phyloP scores from a whole-genome alignment of 139 green algal species.

The Chlorella ohadii region DNA sequence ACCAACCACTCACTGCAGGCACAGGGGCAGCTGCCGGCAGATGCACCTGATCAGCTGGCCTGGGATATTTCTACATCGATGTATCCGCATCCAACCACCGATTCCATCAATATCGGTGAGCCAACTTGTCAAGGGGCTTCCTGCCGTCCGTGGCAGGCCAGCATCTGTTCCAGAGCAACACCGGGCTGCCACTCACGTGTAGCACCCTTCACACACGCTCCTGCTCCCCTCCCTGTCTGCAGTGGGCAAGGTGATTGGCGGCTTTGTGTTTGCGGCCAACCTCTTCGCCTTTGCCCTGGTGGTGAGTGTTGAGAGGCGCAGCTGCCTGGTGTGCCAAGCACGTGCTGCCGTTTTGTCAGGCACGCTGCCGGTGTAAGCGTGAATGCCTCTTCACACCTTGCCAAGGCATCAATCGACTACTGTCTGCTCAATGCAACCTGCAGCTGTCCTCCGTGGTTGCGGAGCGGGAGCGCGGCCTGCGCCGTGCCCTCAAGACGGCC shows the following conservation, averaged over 20 bases:
- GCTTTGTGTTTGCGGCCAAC: conserved; percentile 93
- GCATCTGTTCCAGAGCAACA: too few species aligned
- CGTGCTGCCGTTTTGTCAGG: too few species aligned
- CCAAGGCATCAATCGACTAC: background rate
- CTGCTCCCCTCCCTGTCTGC: background rate
- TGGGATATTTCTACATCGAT: conserved; percentile 59
- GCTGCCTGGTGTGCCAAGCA: too few species aligned
- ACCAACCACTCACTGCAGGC: background rate
- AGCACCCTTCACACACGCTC: too few species aligned
- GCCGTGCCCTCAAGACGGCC: conserved; percentile 86
- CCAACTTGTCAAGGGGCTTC: too few species aligned
- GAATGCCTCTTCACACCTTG: too few species aligned
- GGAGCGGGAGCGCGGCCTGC: conserved; percentile 78
- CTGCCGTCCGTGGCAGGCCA: too few species aligned
- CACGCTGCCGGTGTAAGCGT: too few species aligned
- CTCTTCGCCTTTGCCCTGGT: conserved; percentile 93
- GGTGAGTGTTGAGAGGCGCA: conserved; percentile 9
- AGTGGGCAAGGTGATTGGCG: conserved; percentile 73
- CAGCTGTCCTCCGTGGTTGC: conserved; percentile 74
- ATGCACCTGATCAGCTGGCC: background rate
- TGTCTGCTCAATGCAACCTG: background rate
- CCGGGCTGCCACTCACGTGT: too few species aligned
- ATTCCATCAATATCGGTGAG: conserved; percentile 56
- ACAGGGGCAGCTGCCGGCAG: too few species aligned
- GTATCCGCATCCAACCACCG: conserved; percentile 86